A percentile compares a stretch with the other conserved stretches of the same genome.
Evolutionary conservation across 2,329 filamentous ascomycete species (phyloP).

Genomic region (Neofusicoccum kwambonambiense): DNA sequence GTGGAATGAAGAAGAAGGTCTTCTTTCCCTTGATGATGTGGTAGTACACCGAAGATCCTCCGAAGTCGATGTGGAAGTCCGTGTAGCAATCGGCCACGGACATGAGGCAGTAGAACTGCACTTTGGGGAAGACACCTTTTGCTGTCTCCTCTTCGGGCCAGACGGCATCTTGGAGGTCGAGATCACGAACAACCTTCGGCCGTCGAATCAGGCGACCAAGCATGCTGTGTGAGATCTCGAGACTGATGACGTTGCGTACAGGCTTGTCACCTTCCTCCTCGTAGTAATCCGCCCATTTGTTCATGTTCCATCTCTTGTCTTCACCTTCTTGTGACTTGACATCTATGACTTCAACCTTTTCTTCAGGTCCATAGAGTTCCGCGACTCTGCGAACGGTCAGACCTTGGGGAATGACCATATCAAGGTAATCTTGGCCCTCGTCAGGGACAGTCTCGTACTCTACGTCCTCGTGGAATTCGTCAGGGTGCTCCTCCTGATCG

Average conservation of each 20-base stretch:
- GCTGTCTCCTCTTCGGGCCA: slow-evolving; percentile 54
- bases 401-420: slow-evolving; percentile 66
- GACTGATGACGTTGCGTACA: slow-evolving; percentile 67
- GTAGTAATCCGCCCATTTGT: slow-evolving; percentile 66
- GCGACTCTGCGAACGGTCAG: slow-evolving; percentile 63
- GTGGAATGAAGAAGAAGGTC: slow-evolving; percentile 70
- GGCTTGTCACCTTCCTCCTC: slow-evolving; percentile 61
- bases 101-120: slow-evolving; percentile 70
- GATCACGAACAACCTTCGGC: slow-evolving; percentile 64
- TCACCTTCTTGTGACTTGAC: slow-evolving; percentile 68
- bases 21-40: slow-evolving; percentile 68
- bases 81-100: slow-evolving; percentile 70
- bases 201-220: slow-evolving; percentile 62
- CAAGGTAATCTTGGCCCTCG: slow-evolving; percentile 63
- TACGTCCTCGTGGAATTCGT: slow-evolving; percentile 39
- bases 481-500: not conserved
- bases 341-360: slow-evolving; percentile 65
- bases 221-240: slow-evolving; percentile 65
- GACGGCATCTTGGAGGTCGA: slow-evolving; percentile 57
- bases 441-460: slow-evolving; percentile 53
- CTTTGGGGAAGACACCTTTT: slow-evolving; percentile 59
- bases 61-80: slow-evolving; percentile 71
- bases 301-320: slow-evolving; percentile 64
- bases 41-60: slow-evolving; percentile 69
- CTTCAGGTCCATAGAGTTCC: slow-evolving; percentile 62